These are phyloP conservation scores for Pichia sp. DNA, from an alignment of 1,139 yeast species.

Conservation along the genomic window DNA sequence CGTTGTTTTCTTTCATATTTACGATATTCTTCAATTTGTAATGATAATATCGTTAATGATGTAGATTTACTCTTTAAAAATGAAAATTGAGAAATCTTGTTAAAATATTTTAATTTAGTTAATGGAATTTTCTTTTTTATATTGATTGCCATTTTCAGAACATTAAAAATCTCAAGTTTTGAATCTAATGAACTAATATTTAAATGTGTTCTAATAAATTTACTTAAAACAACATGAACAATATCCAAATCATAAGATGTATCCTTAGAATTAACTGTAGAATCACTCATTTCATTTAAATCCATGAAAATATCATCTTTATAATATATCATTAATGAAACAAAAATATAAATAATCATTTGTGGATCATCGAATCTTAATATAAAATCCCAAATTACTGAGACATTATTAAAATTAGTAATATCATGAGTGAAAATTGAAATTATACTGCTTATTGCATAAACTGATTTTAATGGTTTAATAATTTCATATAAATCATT, in stretches of 20 bases:
- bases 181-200: slow-evolving; percentile 28
- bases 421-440: slow-evolving; percentile 79
- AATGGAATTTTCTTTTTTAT: slow-evolving; percentile 32
- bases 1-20: background rate
- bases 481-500: slow-evolving; percentile 44
- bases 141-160: slow-evolving; percentile 34
- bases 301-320: slow-evolving; percentile 37
- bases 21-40: slow-evolving; percentile 15
- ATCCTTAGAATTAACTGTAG: slow-evolving; percentile 23
- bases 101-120: slow-evolving; percentile 12
- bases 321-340: slow-evolving; percentile 41
- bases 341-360: slow-evolving; percentile 49
- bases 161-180: slow-evolving; percentile 31
- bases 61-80: slow-evolving; percentile 17
- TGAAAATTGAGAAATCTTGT: slow-evolving; percentile 26
- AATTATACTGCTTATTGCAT: slow-evolving; percentile 67
- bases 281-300: slow-evolving; percentile 25
- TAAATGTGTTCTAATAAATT: slow-evolving; percentile 24
- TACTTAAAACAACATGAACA: slow-evolving; percentile 33
- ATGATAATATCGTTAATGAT: slow-evolving; percentile 13
- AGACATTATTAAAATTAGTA: slow-evolving; percentile 41
- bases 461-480: slow-evolving; percentile 45
- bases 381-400: slow-evolving; percentile 58
- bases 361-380: slow-evolving; percentile 41
- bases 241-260: slow-evolving; percentile 37